Base-by-base conservation (phyloP, 2,329 filamentous ascomycete genomes). In the Diaporthe sp. region DNA sequence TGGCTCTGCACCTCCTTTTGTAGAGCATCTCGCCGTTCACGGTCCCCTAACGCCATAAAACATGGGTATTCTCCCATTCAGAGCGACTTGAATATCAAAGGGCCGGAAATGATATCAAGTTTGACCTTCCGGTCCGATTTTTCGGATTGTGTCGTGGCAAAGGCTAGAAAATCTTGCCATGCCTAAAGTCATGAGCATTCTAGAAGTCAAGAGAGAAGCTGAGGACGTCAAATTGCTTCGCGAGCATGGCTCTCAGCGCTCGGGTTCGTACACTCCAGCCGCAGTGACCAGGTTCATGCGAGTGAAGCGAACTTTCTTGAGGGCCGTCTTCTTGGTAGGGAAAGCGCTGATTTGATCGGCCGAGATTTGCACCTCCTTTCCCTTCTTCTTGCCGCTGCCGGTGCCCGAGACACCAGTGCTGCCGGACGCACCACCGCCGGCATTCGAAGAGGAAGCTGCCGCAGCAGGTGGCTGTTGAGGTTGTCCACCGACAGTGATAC, bases 301-400 rank as follows among this genome's bases (percentile, higher is more conserved):
- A 4, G 97, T 98, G 81, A 98, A 98, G 81, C 94, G 92, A 72
- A 98, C 96, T 85, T 96, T 97, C 84, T 97, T 94, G 15, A 98
- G 94, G 0, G 96, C 96, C 22, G 94, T 96, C 86, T 98, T 98
- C 90, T 99, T 99, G 5, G 97, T 98, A 0, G 95, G 93, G 82
- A 98, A 98, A 0, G 95, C 96, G 78, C 92, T 95, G 85, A 99
- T 97, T 85, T 98, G 97, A 81, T 99, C 97, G 0, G 95, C 93
- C 0, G 94, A 96, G 59, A 98, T 94, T 80, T 95, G 94, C 5
- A 95, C 94, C 80, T 98, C 96, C 84, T 98, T 98, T 74, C 91
- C 91, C 83, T 95, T 95, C 87, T 97, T 98, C 89, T 93, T 93
- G 4, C 84, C 81, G 2, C 74, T 76, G 2, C 78, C 78, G 9